These are phyloP conservation scores for Debaryomycetaceae sp. DNA, from an alignment of 1,139 yeast species.

Conservation along the genomic window DNA sequence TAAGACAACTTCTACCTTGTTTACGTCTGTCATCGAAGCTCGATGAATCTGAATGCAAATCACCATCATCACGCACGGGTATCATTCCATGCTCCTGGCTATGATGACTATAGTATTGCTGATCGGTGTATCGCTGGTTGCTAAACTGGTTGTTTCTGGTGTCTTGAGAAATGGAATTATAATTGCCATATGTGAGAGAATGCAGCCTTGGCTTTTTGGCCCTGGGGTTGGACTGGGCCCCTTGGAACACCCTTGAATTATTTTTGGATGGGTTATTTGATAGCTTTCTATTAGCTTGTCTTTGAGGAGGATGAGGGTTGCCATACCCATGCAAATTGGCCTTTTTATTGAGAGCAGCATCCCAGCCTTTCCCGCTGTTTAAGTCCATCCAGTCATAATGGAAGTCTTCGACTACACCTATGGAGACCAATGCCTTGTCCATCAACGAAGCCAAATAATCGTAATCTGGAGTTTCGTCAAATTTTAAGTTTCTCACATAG, in stretches of 20 bases:
- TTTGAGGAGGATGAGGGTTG: constrained; percentile 59
- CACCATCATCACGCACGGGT: constrained; percentile 36
- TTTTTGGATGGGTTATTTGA: constrained; percentile 9
- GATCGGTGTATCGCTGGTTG: constrained; percentile 6
- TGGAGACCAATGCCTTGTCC: constrained; percentile 40
- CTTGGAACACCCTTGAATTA: constrained; percentile 4
- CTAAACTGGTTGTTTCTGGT: constrained; percentile 15
- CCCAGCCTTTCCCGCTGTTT: constrained; percentile 83
- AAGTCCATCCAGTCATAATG: constrained; percentile 85
- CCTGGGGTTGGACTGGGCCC: constrained; percentile 5
- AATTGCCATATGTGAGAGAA: constrained; percentile 18
- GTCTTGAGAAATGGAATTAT: constrained; percentile 28
- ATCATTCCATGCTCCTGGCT: constrained; percentile 21
- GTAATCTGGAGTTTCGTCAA: constrained; percentile 79
- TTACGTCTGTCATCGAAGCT: constrained; percentile 31
- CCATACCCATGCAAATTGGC: constrained; percentile 82
- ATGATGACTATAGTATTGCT: constrained; percentile 7
- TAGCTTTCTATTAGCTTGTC: constrained; percentile 10
- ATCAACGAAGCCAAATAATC: constrained; percentile 41
- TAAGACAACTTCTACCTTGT: constrained; percentile 12
- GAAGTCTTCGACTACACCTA: constrained; percentile 49
- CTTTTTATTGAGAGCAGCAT: constrained; percentile 70
- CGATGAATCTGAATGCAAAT: constrained; percentile 38
- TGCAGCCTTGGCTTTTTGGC: constrained; percentile 12
- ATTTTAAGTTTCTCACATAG: constrained; percentile 65